phyloP scores from a whole-genome alignment of 805 yeast species.

The Metschnikowia amazonensis region DNA sequence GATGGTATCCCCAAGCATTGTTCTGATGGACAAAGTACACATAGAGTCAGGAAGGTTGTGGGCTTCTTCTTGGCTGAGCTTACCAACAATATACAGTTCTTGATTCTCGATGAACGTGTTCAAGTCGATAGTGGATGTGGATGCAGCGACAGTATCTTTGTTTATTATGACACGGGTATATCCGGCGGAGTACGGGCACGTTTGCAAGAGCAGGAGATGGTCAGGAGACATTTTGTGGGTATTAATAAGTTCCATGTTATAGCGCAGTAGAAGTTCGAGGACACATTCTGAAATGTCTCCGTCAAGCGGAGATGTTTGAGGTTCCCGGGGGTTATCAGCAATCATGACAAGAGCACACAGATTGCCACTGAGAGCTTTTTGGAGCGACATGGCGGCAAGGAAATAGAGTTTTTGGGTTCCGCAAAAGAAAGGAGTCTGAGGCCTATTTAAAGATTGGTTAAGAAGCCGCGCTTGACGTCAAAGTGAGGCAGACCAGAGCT shows the following conservation, averaged over 20 bases:
- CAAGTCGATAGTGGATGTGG: background rate
- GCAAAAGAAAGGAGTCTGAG: background rate
- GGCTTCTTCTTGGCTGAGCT: background rate
- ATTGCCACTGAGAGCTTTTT: background rate
- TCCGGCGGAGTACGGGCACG: background rate
- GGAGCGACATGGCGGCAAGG: background rate
- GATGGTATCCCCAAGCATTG: slow-evolving; percentile 14
- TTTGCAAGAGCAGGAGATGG: background rate
- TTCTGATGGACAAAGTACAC: slow-evolving; percentile 14
- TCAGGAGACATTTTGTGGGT: background rate
- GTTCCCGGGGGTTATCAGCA: background rate
- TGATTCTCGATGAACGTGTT: background rate
- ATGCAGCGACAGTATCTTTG: background rate
- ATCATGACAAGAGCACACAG: background rate
- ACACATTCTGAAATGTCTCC: background rate
- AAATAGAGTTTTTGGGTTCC: too few species aligned
- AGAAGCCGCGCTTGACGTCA: slow-evolving; percentile 6
- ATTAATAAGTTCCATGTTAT: background rate
- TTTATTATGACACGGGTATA: background rate
- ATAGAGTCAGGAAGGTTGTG: background rate
- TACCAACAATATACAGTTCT: background rate
- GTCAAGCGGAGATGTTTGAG: too few species aligned
- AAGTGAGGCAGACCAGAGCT: background rate
- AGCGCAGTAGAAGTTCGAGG: background rate
- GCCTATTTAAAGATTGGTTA: background rate